Conservation (phyloP, 345 rosid genomes). For the Populus alba region DNA sequence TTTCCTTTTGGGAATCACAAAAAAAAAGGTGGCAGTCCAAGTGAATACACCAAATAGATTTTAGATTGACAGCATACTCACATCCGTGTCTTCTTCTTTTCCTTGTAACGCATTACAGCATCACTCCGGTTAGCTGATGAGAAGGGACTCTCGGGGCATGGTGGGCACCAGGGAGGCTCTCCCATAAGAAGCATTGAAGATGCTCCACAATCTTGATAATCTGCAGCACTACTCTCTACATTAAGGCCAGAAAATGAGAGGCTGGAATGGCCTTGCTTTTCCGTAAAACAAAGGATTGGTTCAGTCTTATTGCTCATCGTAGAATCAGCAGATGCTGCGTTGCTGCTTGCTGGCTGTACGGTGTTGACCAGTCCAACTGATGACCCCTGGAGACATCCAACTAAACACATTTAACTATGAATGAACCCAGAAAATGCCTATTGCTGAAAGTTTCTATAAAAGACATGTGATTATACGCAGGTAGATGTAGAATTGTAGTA, state of each 20-base stretch:
- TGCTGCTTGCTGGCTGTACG: constrained; percentile 67
- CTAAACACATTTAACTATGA: neutral
- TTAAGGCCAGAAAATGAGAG: constrained; percentile 88
- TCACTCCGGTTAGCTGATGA: constrained; percentile 60
- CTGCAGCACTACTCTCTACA: constrained; percentile 77
- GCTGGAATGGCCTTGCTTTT: constrained; percentile 57
- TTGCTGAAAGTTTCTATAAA: neutral
- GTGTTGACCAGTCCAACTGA: constrained; percentile 49
- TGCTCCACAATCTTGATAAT: constrained; percentile 92
- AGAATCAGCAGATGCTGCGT: constrained; percentile 79
- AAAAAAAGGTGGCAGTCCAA: neutral
- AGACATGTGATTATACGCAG: neutral
- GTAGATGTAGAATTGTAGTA: neutral
- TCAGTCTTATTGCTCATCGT: constrained; percentile 88
- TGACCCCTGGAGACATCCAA: constrained; percentile 40
- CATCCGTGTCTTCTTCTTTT: constrained; percentile 93
- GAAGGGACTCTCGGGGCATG: constrained; percentile 53
- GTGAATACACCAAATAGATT: neutral
- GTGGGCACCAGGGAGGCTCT: constrained; percentile 88
- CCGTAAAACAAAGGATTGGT: constrained; percentile 57
- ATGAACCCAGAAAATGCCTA: neutral
- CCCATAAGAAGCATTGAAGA: constrained; percentile 71
- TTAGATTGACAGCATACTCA: constrained; percentile 39
- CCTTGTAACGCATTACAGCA: constrained; percentile 94
- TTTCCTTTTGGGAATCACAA: neutral